These are phyloP conservation scores for Capsicum chinense DNA, from an alignment of 257 asterid species.

Conservation along the genomic window DNA sequence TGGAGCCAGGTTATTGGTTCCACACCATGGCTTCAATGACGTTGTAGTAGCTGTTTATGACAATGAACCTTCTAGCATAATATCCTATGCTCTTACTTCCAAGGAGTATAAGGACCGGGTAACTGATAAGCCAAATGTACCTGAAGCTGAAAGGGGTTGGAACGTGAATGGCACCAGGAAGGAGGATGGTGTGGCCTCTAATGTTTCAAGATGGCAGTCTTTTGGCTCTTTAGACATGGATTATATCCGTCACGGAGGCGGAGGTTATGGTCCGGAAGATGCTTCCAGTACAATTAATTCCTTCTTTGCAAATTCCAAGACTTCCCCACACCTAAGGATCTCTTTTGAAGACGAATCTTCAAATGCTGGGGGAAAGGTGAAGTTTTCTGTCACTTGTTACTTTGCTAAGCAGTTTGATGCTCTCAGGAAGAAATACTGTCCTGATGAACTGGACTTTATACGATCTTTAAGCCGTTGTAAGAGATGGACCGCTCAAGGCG, in stretches of 20 bases:
- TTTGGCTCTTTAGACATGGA: constrained; percentile 70
- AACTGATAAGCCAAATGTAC: constrained; percentile 44
- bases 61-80: constrained; percentile 86
- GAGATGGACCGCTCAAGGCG: constrained; percentile 97
- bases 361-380: constrained; percentile 56
- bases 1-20: constrained; percentile 77
- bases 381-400: constrained; percentile 83
- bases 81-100: constrained; percentile 76
- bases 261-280: constrained; percentile 60
- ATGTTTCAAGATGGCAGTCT: constrained; percentile 71
- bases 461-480: constrained; percentile 84
- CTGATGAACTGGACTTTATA: constrained; percentile 66
- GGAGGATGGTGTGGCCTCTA: constrained; percentile 52
- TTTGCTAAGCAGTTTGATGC: constrained; percentile 79
- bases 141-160: constrained; percentile 49
- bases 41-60: constrained; percentile 68
- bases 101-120: constrained; percentile 68
- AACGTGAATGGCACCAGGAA: constrained; percentile 40
- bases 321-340: constrained; percentile 74
- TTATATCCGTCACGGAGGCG: constrained; percentile 55
- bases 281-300: constrained; percentile 46
- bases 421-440: constrained; percentile 79
- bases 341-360: constrained; percentile 72
- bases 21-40: constrained; percentile 53
- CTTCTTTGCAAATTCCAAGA: constrained; percentile 49